Base-by-base conservation (phyloP, 495 filamentous ascomycete genomes). In the Aspergillus nidulans region DNA sequence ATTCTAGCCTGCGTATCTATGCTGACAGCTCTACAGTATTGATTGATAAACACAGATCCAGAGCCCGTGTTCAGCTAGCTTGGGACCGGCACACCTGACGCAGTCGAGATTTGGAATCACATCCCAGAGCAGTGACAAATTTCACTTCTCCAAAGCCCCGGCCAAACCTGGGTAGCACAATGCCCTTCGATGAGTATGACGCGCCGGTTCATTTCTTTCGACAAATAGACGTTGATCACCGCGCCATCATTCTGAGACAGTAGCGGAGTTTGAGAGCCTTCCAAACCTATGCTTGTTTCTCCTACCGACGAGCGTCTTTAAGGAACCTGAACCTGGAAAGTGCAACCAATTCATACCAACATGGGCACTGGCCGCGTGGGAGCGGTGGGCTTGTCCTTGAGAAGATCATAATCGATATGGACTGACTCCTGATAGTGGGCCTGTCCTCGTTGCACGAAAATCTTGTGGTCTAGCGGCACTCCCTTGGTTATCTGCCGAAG, bases 321-420 rank as follows among this genome's bases (percentile, higher is more conserved):
- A n/a, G n/a, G n/a, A n/a, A n/a, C n/a, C n/a, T n/a, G n/a, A n/a
- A n/a, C n/a, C 56, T 66, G 62, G 68, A 53, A 55, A 12, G 74
- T 79, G 49, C 81, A 82, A 32, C 26, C 54, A 39, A 6, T 26
- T 55, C 13, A 13, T 16, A 2, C 61, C 57, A 42, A 55, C 28
- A 24, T 85, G 80, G 78, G 57, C 81, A 7, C 73, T 81, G 56
- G 73, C 74, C 2, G 73, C 77, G 12, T 77, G 83, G 39, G 69
- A 68, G 41, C 84, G 80, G 81, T 63, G 83, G 1, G 68, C 69
- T 0, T 73, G 72, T 0, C 79, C 80, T 6, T 56, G 69, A 77
- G 42, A 79, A 80, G 52, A 67, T 73, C 18, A 64, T 70, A 3
- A 52, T 74, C 1, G 64, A 66, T 51, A 46, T 81, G 9, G 63